Evolutionary conservation across 2,329 filamentous ascomycete genomes (phyloP), one percentile per base, ranked within the genome.

Genomic region (Pestalotiopsis sp.): DNA sequence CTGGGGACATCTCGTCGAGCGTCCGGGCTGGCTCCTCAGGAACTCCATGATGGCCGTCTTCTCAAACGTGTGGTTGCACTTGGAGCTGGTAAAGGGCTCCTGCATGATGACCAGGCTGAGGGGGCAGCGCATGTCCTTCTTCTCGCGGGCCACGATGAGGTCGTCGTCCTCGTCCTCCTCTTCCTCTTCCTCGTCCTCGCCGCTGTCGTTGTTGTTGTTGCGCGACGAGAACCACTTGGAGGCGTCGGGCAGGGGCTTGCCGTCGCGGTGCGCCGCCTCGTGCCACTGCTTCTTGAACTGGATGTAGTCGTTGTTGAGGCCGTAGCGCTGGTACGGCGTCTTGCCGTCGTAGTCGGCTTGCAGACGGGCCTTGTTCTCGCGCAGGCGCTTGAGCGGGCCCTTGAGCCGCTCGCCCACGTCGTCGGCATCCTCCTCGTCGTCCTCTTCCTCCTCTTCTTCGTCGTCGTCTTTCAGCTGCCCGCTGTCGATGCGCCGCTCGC

Each of bases 51-150:
- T 90, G 0, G 88, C 87, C 1, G 76, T 74, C 76, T 88, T 90
- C 75, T 94, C 91, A 75, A 93, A 94, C 0, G 86, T 89, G 76
- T 94, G 92, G 66, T 87, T 89, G 81, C 92, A 94, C 71, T 87
- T 86, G 14, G 76, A 80, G 72, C 88, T 92, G 66, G 87, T 92
- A 73, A 88, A 89, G 0, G 92, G 92, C 65, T 93, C 85, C 56
- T 82, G 80, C 81, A 93, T 89, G 58, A 86, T 81, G 64, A 82
- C 82, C 71, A 94, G 81, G 0, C 91, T 91, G 22, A 94, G 77
- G 0, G 91, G 91, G 73, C 92, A 94, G 72, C 88, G 90, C 39
- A 91, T 86, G 76, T 88, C 91, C 65, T 89, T 83, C 4, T 85
- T 86, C 70, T 89, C 88, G 62, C 87, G 83, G 35, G 87, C 85